Evolutionary conservation across 768 basidiomycete genomes (phyloP).

Genomic region (Exidia glandulosa): DNA sequence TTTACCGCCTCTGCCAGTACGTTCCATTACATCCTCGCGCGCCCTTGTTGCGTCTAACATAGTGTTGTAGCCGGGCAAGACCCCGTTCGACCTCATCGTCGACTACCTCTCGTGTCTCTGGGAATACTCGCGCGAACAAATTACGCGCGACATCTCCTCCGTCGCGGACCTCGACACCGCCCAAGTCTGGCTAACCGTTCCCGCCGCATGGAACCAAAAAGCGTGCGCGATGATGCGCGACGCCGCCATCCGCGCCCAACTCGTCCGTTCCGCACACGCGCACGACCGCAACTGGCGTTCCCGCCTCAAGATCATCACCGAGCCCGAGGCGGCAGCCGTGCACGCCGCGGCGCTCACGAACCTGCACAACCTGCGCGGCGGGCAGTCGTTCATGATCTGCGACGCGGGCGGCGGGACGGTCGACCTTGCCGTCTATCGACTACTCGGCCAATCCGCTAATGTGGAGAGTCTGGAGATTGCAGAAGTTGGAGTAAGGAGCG

Average conservation of each 20-base stretch:
- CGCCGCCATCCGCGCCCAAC: slow-evolving; percentile 68
- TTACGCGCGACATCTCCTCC: slow-evolving; percentile 76
- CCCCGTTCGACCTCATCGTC: slow-evolving; percentile 64
- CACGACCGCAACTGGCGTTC: slow-evolving; percentile 71
- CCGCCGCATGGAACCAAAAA: slow-evolving; percentile 83
- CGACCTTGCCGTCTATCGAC: slow-evolving; percentile 40
- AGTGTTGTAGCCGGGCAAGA: slow-evolving; percentile 52
- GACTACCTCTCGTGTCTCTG: slow-evolving; percentile 77
- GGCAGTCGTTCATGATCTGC: slow-evolving; percentile 84
- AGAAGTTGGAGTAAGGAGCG: slow-evolving; percentile 80
- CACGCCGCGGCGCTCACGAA: slow-evolving; percentile 77
- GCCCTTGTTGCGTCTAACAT: not conserved
- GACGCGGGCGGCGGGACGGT: slow-evolving; percentile 84
- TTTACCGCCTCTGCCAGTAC: slow-evolving; percentile 65
- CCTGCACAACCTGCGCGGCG: slow-evolving; percentile 65
- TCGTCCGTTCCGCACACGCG: slow-evolving; percentile 60
- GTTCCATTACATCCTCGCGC: slow-evolving; percentile 16
- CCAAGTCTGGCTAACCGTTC: slow-evolving; percentile 78
- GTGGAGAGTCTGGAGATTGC: slow-evolving; percentile 79
- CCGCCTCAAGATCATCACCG: slow-evolving; percentile 68
- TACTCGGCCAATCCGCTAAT: slow-evolving; percentile 53
- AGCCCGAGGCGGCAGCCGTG: slow-evolving; percentile 81
- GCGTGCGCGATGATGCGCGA: slow-evolving; percentile 81
- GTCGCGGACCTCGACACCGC: slow-evolving; percentile 79
- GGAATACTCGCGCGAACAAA: slow-evolving; percentile 79